Base-by-base conservation (phyloP, 352 stramenopile species). In the Pythium folliculosum region DNA sequence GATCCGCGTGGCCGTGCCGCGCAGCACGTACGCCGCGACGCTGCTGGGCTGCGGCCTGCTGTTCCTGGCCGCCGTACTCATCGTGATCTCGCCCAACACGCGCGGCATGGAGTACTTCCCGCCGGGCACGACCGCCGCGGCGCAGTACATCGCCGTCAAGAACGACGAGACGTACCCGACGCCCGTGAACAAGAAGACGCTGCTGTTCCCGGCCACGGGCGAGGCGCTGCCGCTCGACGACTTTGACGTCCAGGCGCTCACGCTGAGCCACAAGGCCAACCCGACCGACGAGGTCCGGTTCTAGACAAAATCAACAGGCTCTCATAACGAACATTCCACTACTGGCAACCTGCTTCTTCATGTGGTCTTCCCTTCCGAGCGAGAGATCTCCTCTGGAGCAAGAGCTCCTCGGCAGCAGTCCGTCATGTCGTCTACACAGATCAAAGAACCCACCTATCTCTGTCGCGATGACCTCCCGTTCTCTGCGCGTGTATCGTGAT, bases 11-110 rank as follows among this genome's bases (percentile, higher is more conserved):
- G 22, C n/a, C 12, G 35, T 71, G 10, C 64, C 64, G 3, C 13
- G 73, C 0, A 76, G 50, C 43, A 80, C 76, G 0, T 72, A 75
- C 5, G 70, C 75, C 45, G 74, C 76, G n/a, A 84, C 78, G 21
- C 75, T 77, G 25, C 58, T 82, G 6, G 76, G 76, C 12, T 73
- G 80, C 3, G 68, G 38, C 6, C 30, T 83, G 0, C 50, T 87
- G 0, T 48, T 81, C 23, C 32, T 71, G 8, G 60, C 80, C 22
- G 63, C 69, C 0, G 60, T 71, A 16, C 6, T 80, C 1, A 59
- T 84, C 14, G 43, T 84, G 17, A 5, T 74, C 7, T 70, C 73
- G 2, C 78, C 78, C 0, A 59, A 50, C 44, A 25, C 65, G 2
- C 75, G 78, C 0, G 66, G 70, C 13, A 55, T 84, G n/a, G 71